Evolutionary conservation across 2,329 filamentous ascomycete genomes (phyloP), one percentile per base, ranked within the genome.

Genomic region (Botryosphaeria agaves): DNA sequence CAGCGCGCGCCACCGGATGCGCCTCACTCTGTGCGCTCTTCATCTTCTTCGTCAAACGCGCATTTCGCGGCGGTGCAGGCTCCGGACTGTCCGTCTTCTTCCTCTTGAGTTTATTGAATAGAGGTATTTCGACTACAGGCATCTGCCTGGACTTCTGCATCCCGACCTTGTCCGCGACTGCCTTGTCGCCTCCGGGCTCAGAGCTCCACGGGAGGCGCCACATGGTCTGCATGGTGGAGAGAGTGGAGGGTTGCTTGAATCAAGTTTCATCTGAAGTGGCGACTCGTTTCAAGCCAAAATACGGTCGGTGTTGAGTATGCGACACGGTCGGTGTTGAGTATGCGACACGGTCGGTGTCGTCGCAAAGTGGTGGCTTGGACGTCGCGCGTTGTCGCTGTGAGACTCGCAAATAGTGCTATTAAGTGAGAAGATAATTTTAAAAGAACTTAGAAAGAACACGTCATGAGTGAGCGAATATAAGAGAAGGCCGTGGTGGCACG

Each of bases 61-160:
- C 35, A 19, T 40, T 36, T 12, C 46, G 49, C 18, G 36, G 34
- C 18, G 44, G 38, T 21, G 38, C 38, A 14, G 44, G 47, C 41
- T 61, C 59, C 26, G 55, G 51, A 38, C 61, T 68, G 37, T 60
- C 57, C 18, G 60, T 59, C 32, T 62, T 57, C 49, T 72, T 73
- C 37, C 70, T 63, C 59, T 75, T 75, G 44, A 70, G 51, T 41
- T 62, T 61, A 38, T 57, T 61, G 40, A 61, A 46, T 40, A 55
- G 46, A 23, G 59, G 52, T 33, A 63, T 57, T 34, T 61, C 57
- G 42, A 61, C 50, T 33, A 58, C 51, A 12, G 59, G 56, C 39
- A 55, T 45, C 30, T 47, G 48, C 43, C 52, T 55, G 50, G 55
- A 46, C 43, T 53, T 55, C 41, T 54, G 48, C 36, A 56, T 43